Base-by-base conservation (phyloP, 768 basidiomycete genomes). In the Zangia roseola region DNA sequence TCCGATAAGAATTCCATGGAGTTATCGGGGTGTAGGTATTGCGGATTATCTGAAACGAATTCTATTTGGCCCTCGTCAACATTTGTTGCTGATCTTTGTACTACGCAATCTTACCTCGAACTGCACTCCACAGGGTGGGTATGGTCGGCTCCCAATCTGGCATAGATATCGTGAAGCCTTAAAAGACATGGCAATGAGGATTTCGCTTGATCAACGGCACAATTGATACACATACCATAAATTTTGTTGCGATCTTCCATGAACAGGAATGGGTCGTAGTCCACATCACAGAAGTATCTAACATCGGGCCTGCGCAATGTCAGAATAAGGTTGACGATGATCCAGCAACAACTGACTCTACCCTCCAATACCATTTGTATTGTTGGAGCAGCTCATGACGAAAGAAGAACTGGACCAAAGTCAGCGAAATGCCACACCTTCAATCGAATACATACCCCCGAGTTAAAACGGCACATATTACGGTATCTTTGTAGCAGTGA, bases 401-500 rank as follows among this genome's bases (percentile, higher is more conserved):
- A 65, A 73, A 84, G 66, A 84, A 84, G 69, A 74, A 80, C 72
- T 81, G 41, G 7, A 25, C 23, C 25, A 33, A 47, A n/a, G 24
- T 61, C 31, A 57, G 48, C 40, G 10, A 38, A 48, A 17, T 23
- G 28, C 3, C 28, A 23, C 16, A 37, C 7, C 16, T 33, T 30
- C 10, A 36, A 36, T n/a, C 34, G 30, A 25, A 10, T 23, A 63
- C 78, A 51, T 54, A 83, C 82, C 2, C 82, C 85, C 1, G 83
- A 86, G 64, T 86, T 84, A 68, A 80, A 88, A 31, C 86, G 74
- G 62, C 86, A 88, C 86, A 88, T 87, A 47, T 86, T 84, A n/a
- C 84, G 76, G 56, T 88, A 86, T n/a, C 72, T 77, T 30, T 20
- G 10, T 39, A 24, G 14, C 10, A 33, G 34, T 41, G 12, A 12